Base-by-base conservation (phyloP, 2,329 filamentous ascomycete species). In the Colletotrichum neosansevieriae region DNA sequence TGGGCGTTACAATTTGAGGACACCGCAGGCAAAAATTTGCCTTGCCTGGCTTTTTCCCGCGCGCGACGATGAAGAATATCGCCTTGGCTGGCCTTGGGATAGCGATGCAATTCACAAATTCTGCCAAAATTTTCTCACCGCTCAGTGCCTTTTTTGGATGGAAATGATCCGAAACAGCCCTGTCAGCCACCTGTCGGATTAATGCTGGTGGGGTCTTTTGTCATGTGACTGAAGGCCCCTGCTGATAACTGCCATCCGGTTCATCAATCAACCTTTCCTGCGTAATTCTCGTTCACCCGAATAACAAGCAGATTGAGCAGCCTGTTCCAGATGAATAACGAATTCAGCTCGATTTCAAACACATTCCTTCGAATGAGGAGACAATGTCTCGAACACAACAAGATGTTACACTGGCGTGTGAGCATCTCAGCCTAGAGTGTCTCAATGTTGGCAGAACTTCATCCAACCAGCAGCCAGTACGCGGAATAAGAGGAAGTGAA, bases 81-180 rank as follows among this genome's bases (percentile, higher is more conserved):
- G 50, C 34, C 58, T 62, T 53, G 51, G 51, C 54, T 67, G 49
- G 63, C 58, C 57, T 50, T 49, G 45, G 32, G 51, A 47, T 32
- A 53, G 62, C 66, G 69, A 66, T 66, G 66, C 66, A 38, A 67
- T 71, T 70, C 67, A 71, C 63, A 60, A 72, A 80, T 80, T 80
- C 79, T 80, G 79, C 79, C 79, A 79, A 79, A 80, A 79, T 79
- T 79, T 79, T 74, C 29, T 78, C 77, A 79, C 78, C 78, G 78
- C 78, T 76, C 66, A 40, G 34, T 61, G 34, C 66, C 67, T 45
- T 45, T 51, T 67, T 49, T 58, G 67, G 67, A 67, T 34, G 49
- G 59, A 12, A 17, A 63, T 63, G 36, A 58, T 63, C 60, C 60
- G 60, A 24, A 57, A 53, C 24, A 40, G 42, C 17, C 17, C 51